Evolutionary conservation across 106 monocot genomes (phyloP).

Genomic region (Dioscorea zingiberensis): DNA sequence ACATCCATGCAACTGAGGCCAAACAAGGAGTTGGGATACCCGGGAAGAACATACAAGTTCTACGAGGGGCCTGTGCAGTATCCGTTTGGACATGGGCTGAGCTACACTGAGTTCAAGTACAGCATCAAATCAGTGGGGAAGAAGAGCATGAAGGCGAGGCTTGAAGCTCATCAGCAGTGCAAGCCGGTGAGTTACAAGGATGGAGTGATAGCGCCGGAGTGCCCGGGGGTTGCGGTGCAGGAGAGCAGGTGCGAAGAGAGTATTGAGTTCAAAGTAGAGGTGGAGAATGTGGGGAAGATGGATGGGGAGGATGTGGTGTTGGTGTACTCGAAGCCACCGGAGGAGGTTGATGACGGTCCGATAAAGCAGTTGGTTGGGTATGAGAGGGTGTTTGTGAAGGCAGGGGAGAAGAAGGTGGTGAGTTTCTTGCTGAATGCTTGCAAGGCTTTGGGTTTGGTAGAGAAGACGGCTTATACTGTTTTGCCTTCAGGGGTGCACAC

Average conservation of each 20-base stretch:
- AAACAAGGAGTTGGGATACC: conserved; percentile 40
- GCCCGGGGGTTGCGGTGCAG: too few relatives aligned
- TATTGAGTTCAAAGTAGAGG: conserved; percentile 31
- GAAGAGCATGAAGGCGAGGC: too few relatives aligned
- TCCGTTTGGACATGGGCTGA: conserved; percentile 72
- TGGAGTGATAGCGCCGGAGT: too few relatives aligned
- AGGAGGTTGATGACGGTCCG: too few relatives aligned
- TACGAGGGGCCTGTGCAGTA: conserved; percentile 69
- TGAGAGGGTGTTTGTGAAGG: background rate
- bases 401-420: background rate
- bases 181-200: background rate
- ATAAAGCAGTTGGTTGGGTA: background rate
- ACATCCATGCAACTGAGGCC: conserved; percentile 73
- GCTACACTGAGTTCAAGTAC: conserved; percentile 61
- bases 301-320: conserved; percentile 48
- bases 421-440: background rate
- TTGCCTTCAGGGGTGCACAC: background rate
- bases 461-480: background rate
- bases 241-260: conserved; percentile 26
- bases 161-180: background rate
- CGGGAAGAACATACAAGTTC: conserved; percentile 79
- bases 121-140: too few relatives aligned
- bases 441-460: background rate
- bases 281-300: conserved; percentile 47
- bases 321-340: conserved; percentile 24